Base-by-base conservation (phyloP, 176 grass and related monocot genomes). In the Avena eriantha region DNA sequence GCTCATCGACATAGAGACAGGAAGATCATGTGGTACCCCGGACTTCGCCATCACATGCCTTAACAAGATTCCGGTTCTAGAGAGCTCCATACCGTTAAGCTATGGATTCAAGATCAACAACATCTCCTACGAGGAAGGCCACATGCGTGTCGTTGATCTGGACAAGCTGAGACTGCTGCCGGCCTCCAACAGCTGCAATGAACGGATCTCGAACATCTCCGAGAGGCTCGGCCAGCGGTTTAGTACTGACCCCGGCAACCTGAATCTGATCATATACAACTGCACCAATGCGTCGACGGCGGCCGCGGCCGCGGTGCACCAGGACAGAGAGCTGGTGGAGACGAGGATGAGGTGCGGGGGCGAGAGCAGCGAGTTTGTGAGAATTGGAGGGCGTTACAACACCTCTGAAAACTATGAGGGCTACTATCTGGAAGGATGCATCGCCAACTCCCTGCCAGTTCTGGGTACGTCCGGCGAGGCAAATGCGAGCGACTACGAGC, bases 231-330 rank as follows among this genome's bases (percentile, higher is more conserved):
- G 4, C 8, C 3, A 0, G 7, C 87, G 74, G 5, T 84, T 89
- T 22, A 72, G 2, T 10, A 15, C 83, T 53, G 53, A 55, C 64
- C 16, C 75, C 12, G 21, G 12, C 54, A 89, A 73, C 26, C 14
- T n/a, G 43, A 71, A 80, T 43, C 65, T 89, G 54, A 73, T 84
- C 39, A 54, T 89, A 19, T 88, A 88, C 64, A 14, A 50, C 13
- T 88, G 86, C 86, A 77, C 55, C 55, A 18, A 21, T 0, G 12
- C 12, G 12, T 50, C 48, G 3, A 3, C 48, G 12, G 12, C 33
- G 3, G 41, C 23, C 56, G 33, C 7, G 60, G 35, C 26, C 2
- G 14, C 49, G 21, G 19, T 6, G 3, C 2, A 0, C 9, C 5
- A 0, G 5, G 78, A 66, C 3, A 13, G 29, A 5, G 81, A 5